Evolutionary conservation across 768 basidiomycete species (phyloP).

Genomic region (Mycena olivaceomarginata): DNA sequence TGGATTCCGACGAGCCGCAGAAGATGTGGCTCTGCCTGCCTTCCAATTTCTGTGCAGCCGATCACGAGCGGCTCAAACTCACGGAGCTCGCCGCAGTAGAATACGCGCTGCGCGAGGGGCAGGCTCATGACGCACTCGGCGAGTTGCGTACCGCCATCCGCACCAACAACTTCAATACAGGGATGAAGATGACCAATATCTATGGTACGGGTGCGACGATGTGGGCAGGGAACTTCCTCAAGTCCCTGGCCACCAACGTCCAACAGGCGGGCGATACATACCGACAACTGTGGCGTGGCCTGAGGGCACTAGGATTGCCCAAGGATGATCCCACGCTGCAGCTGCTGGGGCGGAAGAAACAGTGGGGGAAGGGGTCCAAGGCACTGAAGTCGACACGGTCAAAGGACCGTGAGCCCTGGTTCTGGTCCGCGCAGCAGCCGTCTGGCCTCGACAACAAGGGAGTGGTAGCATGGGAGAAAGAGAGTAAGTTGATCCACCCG

Average conservation of each 20-base stretch:
- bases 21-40: slow-evolving; percentile 6
- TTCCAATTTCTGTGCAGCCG: not conserved
- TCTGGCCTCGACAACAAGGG: not conserved
- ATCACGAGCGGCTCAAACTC: no score
- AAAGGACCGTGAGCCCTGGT: no score
- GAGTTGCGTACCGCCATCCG: not conserved
- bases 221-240: slow-evolving; percentile 60
- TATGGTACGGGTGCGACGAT: slow-evolving; percentile 7
- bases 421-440: no score
- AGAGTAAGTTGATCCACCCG: not conserved
- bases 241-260: not conserved
- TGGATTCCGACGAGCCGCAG: not conserved
- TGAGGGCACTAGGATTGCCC: no score
- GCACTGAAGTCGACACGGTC: no score
- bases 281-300: no score
- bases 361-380: no score
- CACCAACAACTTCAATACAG: not conserved
- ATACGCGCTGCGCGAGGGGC: not conserved
- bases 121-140: not conserved
- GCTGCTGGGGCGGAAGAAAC: no score
- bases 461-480: not conserved
- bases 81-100: not conserved
- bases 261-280: no score
- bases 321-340: no score
- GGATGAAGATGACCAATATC: not conserved